These are phyloP conservation scores for Oryza officinalis DNA, from an alignment of 176 grass and related monocot species.

Conservation along the genomic window DNA sequence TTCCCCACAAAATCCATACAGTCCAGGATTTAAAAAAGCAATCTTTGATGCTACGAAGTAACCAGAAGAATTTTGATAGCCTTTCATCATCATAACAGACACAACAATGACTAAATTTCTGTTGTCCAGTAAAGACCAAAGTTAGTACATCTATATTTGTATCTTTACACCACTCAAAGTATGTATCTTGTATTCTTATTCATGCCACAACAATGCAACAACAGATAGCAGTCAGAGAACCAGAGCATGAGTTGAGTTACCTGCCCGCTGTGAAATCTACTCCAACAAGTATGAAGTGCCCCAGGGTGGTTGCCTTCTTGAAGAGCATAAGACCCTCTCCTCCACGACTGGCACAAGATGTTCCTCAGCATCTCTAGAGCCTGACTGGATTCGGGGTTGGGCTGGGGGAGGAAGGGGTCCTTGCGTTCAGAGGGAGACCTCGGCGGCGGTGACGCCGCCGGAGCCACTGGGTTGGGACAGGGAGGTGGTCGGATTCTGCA, in stretches of 20 bases:
- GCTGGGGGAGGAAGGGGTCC: too few relatives aligned
- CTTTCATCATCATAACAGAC: not conserved
- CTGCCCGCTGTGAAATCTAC: conserved; percentile 51
- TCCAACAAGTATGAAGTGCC: conserved; percentile 39
- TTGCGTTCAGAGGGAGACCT: too few relatives aligned
- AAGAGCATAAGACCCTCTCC: conserved; percentile 32
- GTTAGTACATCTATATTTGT: not conserved
- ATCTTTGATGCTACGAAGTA: not conserved
- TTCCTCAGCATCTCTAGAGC: conserved; percentile 45
- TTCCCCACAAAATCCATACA: not conserved
- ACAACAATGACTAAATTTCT: not conserved
- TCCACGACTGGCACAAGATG: conserved; percentile 49
- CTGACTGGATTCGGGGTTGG: not conserved
- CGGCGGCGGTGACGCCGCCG: too few relatives aligned
- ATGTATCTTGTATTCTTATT: not conserved
- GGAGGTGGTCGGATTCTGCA: too few relatives aligned
- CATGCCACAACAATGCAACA: not conserved
- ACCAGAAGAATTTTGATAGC: too few relatives aligned
- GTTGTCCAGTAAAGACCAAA: not conserved
- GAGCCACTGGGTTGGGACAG: too few relatives aligned
- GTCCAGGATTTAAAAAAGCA: not conserved
- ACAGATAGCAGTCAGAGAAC: not conserved
- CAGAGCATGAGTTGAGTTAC: conserved; percentile 16
- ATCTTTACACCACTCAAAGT: not conserved
- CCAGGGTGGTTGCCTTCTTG: not conserved